Conservation (phyloP, 2,329 filamentous ascomycete genomes). For the Epichloe coenophiala region DNA sequence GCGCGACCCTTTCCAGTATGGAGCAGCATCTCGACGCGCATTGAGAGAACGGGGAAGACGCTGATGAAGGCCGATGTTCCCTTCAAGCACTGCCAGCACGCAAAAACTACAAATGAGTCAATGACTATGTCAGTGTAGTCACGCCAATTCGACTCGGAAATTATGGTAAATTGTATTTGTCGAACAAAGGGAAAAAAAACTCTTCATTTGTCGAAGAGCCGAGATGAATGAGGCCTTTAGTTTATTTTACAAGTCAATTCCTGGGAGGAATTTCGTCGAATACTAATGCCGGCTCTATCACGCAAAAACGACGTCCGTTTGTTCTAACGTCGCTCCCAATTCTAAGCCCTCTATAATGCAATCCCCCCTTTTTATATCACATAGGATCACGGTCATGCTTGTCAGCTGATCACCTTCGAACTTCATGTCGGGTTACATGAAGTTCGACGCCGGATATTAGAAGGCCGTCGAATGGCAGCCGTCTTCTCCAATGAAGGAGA, state of each 20-base stretch:
- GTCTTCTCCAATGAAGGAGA: slow-evolving; percentile 19
- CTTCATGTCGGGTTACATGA: slow-evolving; percentile 14
- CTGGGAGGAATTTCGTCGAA: slow-evolving; percentile 18
- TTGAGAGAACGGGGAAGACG: neutral
- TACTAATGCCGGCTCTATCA: slow-evolving; percentile 22
- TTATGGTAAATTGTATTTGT: slow-evolving; percentile 2
- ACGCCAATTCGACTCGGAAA: slow-evolving; percentile 13
- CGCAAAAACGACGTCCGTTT: slow-evolving; percentile 19
- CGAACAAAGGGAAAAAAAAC: slow-evolving; percentile 12
- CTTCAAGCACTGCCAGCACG: neutral
- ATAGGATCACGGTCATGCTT: slow-evolving; percentile 16
- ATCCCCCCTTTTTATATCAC: slow-evolving; percentile 22
- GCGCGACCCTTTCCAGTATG: neutral
- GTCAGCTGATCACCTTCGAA: slow-evolving; percentile 14
- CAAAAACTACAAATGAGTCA: neutral
- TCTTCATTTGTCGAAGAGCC: slow-evolving; percentile 20
- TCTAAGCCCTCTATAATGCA: slow-evolving; percentile 30
- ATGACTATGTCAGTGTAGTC: neutral
- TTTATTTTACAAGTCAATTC: slow-evolving; percentile 30
- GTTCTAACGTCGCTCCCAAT: slow-evolving; percentile 20
- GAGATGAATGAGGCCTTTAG: slow-evolving; percentile 26
- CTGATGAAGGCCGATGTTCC: no score
- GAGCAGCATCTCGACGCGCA: neutral
- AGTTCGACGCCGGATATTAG: slow-evolving; percentile 18
- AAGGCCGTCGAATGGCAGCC: slow-evolving; percentile 24